phyloP scores from a whole-genome alignment of 306 rosid genomes.

The Styphnolobium japonicum region DNA sequence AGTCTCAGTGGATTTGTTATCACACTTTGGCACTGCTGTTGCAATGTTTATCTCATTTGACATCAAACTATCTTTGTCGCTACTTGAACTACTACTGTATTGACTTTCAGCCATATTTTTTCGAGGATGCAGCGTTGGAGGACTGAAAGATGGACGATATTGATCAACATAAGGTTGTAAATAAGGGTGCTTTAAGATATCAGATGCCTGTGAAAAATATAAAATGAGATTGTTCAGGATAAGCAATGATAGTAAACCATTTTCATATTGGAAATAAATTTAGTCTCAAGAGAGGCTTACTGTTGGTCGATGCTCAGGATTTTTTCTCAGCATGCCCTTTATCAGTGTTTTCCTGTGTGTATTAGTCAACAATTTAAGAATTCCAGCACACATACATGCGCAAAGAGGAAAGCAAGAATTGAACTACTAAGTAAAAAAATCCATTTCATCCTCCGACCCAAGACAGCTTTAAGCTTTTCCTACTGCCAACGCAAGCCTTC shows the following conservation, averaged over 20 bases:
- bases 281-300: constrained; percentile 48
- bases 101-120: constrained; percentile 71
- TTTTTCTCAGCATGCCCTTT: constrained; percentile 93
- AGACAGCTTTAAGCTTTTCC: not conserved
- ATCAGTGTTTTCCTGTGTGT: constrained; percentile 82
- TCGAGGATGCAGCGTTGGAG: constrained; percentile 50
- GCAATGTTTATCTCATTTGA: constrained; percentile 54
- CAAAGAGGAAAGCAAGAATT: not conserved
- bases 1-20: constrained; percentile 42
- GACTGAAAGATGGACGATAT: constrained; percentile 58
- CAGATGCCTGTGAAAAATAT: constrained; percentile 70
- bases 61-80: constrained; percentile 66
- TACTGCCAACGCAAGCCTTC: not conserved
- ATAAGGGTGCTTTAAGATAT: constrained; percentile 89
- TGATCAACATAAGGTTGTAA: constrained; percentile 79
- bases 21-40: constrained; percentile 28
- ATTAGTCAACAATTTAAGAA: constrained; percentile 13
- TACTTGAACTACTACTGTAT: constrained; percentile 63
- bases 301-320: constrained; percentile 86
- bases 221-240: constrained; percentile 20
- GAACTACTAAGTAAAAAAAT: not conserved
- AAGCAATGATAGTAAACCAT: constrained; percentile 3
- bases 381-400: constrained; percentile 2
- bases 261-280: not conserved
- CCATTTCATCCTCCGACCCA: not conserved